Base-by-base conservation (phyloP, 2,329 filamentous ascomycete species). In the Penicillium crustosum region DNA sequence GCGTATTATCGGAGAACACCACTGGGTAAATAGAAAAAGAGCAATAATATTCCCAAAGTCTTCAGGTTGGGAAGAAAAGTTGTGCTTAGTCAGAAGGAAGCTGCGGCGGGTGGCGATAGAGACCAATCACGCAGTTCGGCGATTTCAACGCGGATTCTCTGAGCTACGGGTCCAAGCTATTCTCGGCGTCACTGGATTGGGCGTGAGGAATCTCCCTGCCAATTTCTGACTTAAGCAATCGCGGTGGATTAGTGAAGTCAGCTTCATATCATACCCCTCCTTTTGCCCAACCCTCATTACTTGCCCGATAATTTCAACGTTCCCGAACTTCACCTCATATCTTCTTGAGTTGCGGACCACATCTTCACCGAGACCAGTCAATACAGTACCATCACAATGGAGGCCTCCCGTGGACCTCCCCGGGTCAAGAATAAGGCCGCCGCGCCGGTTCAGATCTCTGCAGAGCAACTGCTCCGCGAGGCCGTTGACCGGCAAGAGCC, bases 401-500 rank as follows among this genome's bases (percentile, higher is more conserved):
- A 97, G 82, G 86, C 89, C 57, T 88, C 90, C 66, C 89, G 93
- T 64, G 94, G 93, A 68, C 93, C 94, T 58, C 93, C 94, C 13
- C 84, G 92, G 84, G 94, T 99, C 82, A 97, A 97, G 78, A 97
- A 99, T 83, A 99, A 99, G 89, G 91, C 90, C 65, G 85, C 94
- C 1, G 93, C 93, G 79, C 91, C 89, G 41, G 82, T 90, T 57
- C 89, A 97, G 79, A 96, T 99, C 74, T 95, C 90, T 65, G 94
- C 94, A 66, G 94, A 99, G 78, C 94, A 99, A 81, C 88, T 99
- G 62, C 87, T 99, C 43, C 90, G 94, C 67, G 94, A 99, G 81
- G 94, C 94, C 63, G 94, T 97, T 64, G 94, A 99, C 78, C 87
- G 94, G 60, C 94, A 97, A 78, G 94, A 99, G 78, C 87, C 89